Conservation (phyloP, 106 monocot genomes). For the Vanilla planifolia region DNA sequence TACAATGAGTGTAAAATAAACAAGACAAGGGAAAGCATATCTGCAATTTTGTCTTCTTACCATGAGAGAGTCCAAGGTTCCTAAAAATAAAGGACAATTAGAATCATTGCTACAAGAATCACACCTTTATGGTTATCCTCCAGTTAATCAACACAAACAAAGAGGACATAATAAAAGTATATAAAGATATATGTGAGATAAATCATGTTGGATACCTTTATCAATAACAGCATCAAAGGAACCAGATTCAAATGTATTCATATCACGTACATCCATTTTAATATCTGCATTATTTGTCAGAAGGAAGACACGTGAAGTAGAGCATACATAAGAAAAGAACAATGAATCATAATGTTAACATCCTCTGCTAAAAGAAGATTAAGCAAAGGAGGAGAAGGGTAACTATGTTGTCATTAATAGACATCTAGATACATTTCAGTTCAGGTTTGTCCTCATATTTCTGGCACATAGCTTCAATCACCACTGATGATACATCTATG, state of each 20-base stretch:
- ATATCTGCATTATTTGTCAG: constrained; percentile 35
- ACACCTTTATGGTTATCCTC: neutral
- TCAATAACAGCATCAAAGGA: constrained; percentile 91
- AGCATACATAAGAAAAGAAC: neutral
- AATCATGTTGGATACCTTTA: constrained; percentile 71
- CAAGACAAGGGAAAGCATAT: constrained; percentile 10
- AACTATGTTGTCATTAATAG: neutral
- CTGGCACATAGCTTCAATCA: constrained; percentile 77
- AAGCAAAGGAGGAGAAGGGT: too few species aligned
- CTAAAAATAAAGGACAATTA: constrained; percentile 40
- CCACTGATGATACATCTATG: constrained; percentile 89
- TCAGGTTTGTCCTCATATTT: constrained; percentile 52
- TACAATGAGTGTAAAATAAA: constrained; percentile 13
- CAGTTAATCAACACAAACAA: constrained; percentile 1
- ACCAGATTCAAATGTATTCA: constrained; percentile 57
- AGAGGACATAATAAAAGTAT: neutral
- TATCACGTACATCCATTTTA: constrained; percentile 84
- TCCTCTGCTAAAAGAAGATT: neutral
- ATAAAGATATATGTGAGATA: neutral
- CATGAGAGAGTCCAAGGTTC: constrained; percentile 95
- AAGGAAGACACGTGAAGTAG: constrained; percentile 12
- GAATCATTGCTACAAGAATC: constrained; percentile 17
- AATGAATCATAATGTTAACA: neutral
- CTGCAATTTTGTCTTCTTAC: constrained; percentile 40
- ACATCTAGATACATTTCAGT: constrained; percentile 66